phyloP scores from a whole-genome alignment of 352 stramenopile genomes.

The Phytopythium helicoides region DNA sequence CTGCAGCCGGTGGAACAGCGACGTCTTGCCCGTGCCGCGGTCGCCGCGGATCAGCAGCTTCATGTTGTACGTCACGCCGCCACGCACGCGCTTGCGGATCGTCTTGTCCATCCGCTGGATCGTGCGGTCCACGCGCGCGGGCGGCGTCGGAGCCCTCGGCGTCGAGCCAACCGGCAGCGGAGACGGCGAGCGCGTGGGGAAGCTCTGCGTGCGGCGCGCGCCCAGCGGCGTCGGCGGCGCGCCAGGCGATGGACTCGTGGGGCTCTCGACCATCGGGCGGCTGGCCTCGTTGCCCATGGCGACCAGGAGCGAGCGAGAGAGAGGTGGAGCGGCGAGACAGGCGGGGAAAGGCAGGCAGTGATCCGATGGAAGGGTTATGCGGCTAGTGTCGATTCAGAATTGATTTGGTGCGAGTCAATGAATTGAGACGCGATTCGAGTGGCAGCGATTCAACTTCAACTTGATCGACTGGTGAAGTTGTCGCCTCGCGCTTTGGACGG shows the following conservation, averaged over 20 bases:
- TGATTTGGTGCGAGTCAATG: slow-evolving; percentile 1
- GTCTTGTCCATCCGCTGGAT: slow-evolving; percentile 84
- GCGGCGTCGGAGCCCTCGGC: neutral
- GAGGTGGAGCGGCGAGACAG: no score
- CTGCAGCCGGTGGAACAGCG: slow-evolving; percentile 83
- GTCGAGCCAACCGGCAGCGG: slow-evolving; percentile 10
- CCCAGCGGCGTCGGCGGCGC: slow-evolving; percentile 23
- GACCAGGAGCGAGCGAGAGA: no score
- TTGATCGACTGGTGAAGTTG: no score
- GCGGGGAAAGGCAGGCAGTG: no score
- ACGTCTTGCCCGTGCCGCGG: slow-evolving; percentile 86
- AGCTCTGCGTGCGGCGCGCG: slow-evolving; percentile 41
- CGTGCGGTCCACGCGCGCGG: slow-evolving; percentile 38
- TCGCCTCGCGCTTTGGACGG: no score
- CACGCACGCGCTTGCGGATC: slow-evolving; percentile 77
- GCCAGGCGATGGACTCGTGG: slow-evolving; percentile 20
- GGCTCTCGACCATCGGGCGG: slow-evolving; percentile 14
- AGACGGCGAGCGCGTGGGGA: slow-evolving; percentile 25
- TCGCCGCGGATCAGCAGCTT: slow-evolving; percentile 87
- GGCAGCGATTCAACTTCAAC: no score
- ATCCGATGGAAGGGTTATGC: no score
- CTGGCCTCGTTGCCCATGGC: slow-evolving; percentile 64
- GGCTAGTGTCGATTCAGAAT: neutral
- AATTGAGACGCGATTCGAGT: neutral
- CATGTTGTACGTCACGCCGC: slow-evolving; percentile 90